These are phyloP conservation scores for Paxillus rubicundulus DNA, from an alignment of 768 basidiomycete genomes.

Conservation along the genomic window DNA sequence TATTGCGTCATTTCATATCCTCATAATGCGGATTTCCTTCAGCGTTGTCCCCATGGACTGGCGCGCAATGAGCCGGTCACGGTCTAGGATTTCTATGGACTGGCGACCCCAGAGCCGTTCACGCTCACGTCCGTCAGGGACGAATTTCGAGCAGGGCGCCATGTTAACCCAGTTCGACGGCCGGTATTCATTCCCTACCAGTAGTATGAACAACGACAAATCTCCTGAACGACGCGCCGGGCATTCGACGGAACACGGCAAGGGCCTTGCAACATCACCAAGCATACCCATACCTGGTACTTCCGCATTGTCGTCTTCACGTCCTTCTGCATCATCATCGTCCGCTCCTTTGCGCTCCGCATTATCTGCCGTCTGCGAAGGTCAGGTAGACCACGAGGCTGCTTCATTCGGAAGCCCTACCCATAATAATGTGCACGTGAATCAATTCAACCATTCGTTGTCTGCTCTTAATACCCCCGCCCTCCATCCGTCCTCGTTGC, in stretches of 20 bases:
- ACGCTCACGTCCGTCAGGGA: constrained; percentile 60
- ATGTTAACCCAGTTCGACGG: constrained; percentile 38
- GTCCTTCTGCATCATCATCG: constrained; percentile 47
- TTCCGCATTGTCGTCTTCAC: constrained; percentile 44
- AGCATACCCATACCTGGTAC: constrained; percentile 40
- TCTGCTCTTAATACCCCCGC: constrained; percentile 46
- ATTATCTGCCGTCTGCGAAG: constrained; percentile 49
- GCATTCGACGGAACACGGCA: constrained; percentile 19
- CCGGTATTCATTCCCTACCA: constrained; percentile 45
- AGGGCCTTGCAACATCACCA: constrained; percentile 20
- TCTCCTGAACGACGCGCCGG: constrained; percentile 27
- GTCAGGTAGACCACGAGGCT: constrained; percentile 34
- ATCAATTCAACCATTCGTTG: constrained; percentile 38
- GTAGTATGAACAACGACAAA: constrained; percentile 24
- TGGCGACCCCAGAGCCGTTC: constrained; percentile 82
- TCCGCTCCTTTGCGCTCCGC: constrained; percentile 38
- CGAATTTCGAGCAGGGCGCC: constrained; percentile 45
- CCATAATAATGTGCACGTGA: constrained; percentile 28
- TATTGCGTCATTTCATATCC: constrained; percentile 18
- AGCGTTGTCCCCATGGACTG: constrained; percentile 82
- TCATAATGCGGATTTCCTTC: constrained; percentile 24
- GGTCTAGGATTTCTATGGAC: constrained; percentile 89
- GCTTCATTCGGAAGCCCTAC: constrained; percentile 38
- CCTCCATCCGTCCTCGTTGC: constrained; percentile 70
- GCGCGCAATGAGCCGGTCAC: constrained; percentile 86